phyloP scores from a whole-genome alignment of 306 rosid genomes.

The Citrullus mucosospermus region DNA sequence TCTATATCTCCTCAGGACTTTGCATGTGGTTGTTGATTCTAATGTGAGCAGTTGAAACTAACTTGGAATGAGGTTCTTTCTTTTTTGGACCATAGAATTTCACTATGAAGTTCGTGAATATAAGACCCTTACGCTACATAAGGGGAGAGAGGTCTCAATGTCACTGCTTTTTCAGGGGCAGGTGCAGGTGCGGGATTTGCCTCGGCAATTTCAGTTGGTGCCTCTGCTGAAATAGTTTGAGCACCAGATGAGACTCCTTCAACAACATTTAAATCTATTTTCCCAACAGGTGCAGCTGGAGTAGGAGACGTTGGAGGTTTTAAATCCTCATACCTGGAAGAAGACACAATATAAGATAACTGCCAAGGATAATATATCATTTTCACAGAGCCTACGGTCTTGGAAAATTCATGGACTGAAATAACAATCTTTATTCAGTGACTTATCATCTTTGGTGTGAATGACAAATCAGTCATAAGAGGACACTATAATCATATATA shows the following conservation, averaged over 20 bases:
- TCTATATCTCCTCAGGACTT: background rate
- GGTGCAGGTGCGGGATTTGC: slow-evolving; percentile 10
- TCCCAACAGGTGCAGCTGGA: slow-evolving; percentile 21
- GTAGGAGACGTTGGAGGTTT: slow-evolving; percentile 15
- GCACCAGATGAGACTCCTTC: slow-evolving; percentile 16
- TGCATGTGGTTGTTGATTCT: background rate
- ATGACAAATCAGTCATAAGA: background rate
- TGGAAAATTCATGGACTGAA: background rate
- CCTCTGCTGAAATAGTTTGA: slow-evolving; percentile 11
- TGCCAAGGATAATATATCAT: background rate
- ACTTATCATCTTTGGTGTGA: background rate
- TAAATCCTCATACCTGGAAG: slow-evolving; percentile 21
- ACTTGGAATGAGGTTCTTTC: background rate
- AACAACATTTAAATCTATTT: slow-evolving; percentile 6
- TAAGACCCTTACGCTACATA: slow-evolving; percentile 34
- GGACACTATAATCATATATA: background rate
- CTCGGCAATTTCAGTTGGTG: slow-evolving; percentile 16
- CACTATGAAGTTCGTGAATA: background rate
- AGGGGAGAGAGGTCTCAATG: slow-evolving; percentile 36
- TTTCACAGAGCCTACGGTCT: background rate
- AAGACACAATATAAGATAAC: background rate
- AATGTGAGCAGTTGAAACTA: background rate
- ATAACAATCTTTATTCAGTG: background rate
- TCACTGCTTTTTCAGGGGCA: slow-evolving; percentile 12
- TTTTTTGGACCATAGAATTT: background rate